These are phyloP conservation scores for Erythrophleum fordii DNA, from an alignment of 306 rosid species.

Conservation along the genomic window DNA sequence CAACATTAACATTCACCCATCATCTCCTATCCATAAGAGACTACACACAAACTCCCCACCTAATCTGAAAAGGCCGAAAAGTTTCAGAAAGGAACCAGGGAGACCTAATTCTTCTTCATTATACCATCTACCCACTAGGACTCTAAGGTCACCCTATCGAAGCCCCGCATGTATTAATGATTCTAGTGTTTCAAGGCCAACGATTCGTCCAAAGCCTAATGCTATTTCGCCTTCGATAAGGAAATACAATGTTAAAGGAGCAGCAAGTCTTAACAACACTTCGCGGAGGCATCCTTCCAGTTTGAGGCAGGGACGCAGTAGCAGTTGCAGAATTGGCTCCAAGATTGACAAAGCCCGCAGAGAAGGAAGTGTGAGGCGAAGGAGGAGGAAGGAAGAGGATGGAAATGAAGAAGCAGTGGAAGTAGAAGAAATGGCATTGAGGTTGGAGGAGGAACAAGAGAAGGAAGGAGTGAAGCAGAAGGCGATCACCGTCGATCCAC, in stretches of 20 bases:
- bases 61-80: constrained; percentile 64
- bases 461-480: no score
- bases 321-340: constrained; percentile 50
- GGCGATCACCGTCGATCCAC: no score
- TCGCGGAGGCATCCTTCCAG: constrained; percentile 40
- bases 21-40: constrained; percentile 64
- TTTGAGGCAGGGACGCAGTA: constrained; percentile 54
- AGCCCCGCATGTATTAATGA: constrained; percentile 50
- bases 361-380: no score
- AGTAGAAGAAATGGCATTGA: no score
- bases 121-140: constrained; percentile 37
- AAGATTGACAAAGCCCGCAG: constrained; percentile 74
- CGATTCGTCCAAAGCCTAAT: constrained; percentile 30
- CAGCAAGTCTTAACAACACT: constrained; percentile 37
- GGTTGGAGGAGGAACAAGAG: no score
- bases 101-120: constrained; percentile 9
- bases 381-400: no score
- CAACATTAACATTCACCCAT: constrained; percentile 15
- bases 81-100: constrained; percentile 61
- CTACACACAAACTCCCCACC: constrained; percentile 61
- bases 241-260: constrained; percentile 42
- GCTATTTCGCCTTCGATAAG: constrained; percentile 22
- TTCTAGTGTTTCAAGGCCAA: constrained; percentile 36
- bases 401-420: no score
- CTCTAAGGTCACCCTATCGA: constrained; percentile 63